Evolutionary conservation across 2,329 filamentous ascomycete species (phyloP), one percentile per base, ranked within the genome.

Genomic region (Cytospora leucostoma): DNA sequence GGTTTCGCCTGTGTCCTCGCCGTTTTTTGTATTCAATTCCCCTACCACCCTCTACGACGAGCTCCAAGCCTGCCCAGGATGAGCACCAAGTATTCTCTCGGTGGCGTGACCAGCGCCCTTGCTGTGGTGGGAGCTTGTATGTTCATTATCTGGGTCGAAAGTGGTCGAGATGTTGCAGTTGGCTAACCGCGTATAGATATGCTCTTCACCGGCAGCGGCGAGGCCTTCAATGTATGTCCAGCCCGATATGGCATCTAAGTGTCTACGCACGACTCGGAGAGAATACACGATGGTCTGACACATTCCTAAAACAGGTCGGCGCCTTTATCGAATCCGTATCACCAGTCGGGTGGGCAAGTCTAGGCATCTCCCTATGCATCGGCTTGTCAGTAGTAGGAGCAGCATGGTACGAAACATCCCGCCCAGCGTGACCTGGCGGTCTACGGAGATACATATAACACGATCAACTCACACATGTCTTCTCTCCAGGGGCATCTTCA

Each of bases 191-290:
- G 70, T 64, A 68, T 77, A 99, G 95, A 99, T 80, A 96, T 99
- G 92, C 92, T 99, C 76, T 97, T 99, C 76, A 96, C 95, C 74
- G 93, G 92, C 74, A 93, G 91, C 77, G 95, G 96, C 75, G 94
- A 99, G 84, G 83, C 89, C 65, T 99, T 99, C 81, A 96, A 99
- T 80, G 92, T 93, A 85, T 67, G 86, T 74, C 57, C 8, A 61
- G 21, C 17, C 55, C 37, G 27, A 34, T n/a, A 15, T 64, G 27
- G 35, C 34, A 34, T 33, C 49, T 27, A 34, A n/a, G 27, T 37
- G 13, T 10, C 17, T 19, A 11, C 34, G 37, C 21, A 3, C 17
- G 15, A 51, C 27, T 27, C 27, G 27, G 27, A 27, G 27, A 5
- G 5, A 8, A 51, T 7, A 21, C 27, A 61, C 35, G 37, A 61